Conservation (phyloP, 768 basidiomycete species). For the Tulasnella sp. region DNA sequence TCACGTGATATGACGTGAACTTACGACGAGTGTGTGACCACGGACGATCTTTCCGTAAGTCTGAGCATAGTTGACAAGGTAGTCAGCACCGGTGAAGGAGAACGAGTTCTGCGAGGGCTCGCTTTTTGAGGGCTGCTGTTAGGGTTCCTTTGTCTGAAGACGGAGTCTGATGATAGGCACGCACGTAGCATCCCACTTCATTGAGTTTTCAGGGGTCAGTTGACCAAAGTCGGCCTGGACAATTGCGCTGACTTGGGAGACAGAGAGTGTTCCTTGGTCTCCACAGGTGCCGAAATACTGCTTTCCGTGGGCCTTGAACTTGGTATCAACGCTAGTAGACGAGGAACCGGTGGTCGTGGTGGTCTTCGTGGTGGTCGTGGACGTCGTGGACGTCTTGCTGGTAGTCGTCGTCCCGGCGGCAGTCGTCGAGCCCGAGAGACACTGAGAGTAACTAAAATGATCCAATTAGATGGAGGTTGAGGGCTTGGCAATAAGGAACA, state of each 20-base stretch:
- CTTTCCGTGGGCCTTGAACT: constrained; percentile 12
- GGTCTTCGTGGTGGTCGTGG: background rate
- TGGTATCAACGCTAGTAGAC: background rate
- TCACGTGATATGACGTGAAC: background rate
- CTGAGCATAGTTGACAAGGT: constrained; percentile 22
- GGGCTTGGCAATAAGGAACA: background rate
- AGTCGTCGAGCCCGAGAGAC: background rate
- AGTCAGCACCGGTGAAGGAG: constrained; percentile 18
- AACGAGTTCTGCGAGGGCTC: constrained; percentile 15
- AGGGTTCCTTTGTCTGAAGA: background rate
- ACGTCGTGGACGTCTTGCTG: background rate
- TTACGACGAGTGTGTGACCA: constrained; percentile 20
- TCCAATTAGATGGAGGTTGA: background rate
- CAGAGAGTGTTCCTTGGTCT: background rate
- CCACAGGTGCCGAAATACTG: background rate
- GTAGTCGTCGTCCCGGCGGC: background rate
- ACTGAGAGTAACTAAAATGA: background rate
- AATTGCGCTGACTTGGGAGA: constrained; percentile 16
- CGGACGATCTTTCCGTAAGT: constrained; percentile 20
- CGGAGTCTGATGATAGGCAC: background rate
- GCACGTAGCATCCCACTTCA: constrained; percentile 15
- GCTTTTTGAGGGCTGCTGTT: background rate
- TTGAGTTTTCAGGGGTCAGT: constrained; percentile 23
- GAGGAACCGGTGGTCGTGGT: background rate
- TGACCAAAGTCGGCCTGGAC: constrained; percentile 19